Evolutionary conservation across 352 stramenopile genomes (phyloP).

Genomic region (Globisporangium splendens): DNA sequence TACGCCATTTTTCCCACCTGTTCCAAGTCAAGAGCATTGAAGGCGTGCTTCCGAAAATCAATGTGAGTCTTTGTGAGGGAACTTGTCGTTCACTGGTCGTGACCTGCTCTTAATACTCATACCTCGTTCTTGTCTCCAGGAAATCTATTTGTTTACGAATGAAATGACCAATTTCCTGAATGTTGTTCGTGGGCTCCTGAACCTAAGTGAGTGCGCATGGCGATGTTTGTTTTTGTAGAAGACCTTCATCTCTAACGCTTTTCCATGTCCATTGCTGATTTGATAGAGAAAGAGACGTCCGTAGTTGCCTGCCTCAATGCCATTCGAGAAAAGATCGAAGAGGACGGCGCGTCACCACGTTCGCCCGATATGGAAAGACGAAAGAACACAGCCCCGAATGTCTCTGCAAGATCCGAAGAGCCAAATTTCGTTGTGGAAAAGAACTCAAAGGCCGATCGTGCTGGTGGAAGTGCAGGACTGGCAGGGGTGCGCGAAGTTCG

Average conservation of each 20-base stretch:
- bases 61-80: constrained; percentile 38
- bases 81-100: background rate
- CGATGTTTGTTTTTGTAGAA: background rate
- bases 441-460: background rate
- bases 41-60: constrained; percentile 89
- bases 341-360: constrained; percentile 10
- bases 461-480: constrained; percentile 23
- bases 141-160: constrained; percentile 84
- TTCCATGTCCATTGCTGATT: background rate
- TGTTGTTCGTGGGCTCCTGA: constrained; percentile 46
- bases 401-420: constrained; percentile 11
- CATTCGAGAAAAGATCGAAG: constrained; percentile 32
- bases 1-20: constrained; percentile 84
- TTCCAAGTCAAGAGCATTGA: constrained; percentile 86
- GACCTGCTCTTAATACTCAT: background rate
- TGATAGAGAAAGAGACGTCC: constrained; percentile 40
- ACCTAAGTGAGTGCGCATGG: constrained; percentile 43
- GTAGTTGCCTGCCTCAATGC: constrained; percentile 47
- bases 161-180: constrained; percentile 86
- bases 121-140: constrained; percentile 25
- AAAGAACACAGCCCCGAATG: background rate
- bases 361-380: background rate
- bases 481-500: constrained; percentile 69
- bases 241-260: background rate
- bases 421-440: constrained; percentile 72